Percentiles rank a stretch among this genome's conserved stretches.
Evolutionary conservation across 2,329 filamentous ascomycete genomes (phyloP).

Genomic region (Mycosphaerella sp.): DNA sequence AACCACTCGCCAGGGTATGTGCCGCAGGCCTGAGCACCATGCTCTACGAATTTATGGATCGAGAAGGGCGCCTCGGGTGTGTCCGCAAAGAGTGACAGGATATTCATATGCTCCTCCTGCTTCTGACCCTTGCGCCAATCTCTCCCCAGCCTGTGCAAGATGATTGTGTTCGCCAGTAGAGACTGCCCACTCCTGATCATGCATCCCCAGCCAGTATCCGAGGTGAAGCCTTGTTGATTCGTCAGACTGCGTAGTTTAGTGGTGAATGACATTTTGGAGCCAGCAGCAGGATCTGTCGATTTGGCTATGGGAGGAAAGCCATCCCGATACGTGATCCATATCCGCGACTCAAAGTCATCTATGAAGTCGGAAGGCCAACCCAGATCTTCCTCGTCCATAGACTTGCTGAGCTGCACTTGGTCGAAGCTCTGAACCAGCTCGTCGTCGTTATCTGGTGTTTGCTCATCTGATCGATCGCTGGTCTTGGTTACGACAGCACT

Average conservation of each 20-base stretch:
- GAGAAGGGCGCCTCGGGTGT: slow-evolving; percentile 82
- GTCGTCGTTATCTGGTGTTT: slow-evolving; percentile 19
- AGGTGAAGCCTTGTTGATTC: slow-evolving; percentile 77
- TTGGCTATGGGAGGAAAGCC: slow-evolving; percentile 77
- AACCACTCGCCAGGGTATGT: slow-evolving; percentile 99
- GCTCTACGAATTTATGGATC: slow-evolving; percentile 86
- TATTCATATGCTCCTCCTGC: slow-evolving; percentile 56
- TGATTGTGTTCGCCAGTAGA: slow-evolving; percentile 78
- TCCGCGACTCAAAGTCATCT: slow-evolving; percentile 83
- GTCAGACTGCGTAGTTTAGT: slow-evolving; percentile 77
- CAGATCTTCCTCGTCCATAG: slow-evolving; percentile 34
- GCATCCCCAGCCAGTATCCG: slow-evolving; percentile 94
- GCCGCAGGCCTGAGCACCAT: slow-evolving; percentile 79
- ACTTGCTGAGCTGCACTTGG: slow-evolving; percentile 27
- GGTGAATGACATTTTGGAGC: slow-evolving; percentile 67
- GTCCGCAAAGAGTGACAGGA: slow-evolving; percentile 82
- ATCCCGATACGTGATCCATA: slow-evolving; percentile 96
- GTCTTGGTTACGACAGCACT: slow-evolving; percentile 30
- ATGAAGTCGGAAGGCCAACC: slow-evolving; percentile 83
- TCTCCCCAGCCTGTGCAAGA: slow-evolving; percentile 68
- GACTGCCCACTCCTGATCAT: slow-evolving; percentile 98
- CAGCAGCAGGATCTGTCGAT: slow-evolving; percentile 66
- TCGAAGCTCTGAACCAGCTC: slow-evolving; percentile 27
- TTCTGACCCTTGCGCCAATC: slow-evolving; percentile 67
- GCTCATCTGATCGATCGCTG: slow-evolving; percentile 15